Conservation (phyloP, 306 rosid species). For the Amphicarpaea edgeworthii region DNA sequence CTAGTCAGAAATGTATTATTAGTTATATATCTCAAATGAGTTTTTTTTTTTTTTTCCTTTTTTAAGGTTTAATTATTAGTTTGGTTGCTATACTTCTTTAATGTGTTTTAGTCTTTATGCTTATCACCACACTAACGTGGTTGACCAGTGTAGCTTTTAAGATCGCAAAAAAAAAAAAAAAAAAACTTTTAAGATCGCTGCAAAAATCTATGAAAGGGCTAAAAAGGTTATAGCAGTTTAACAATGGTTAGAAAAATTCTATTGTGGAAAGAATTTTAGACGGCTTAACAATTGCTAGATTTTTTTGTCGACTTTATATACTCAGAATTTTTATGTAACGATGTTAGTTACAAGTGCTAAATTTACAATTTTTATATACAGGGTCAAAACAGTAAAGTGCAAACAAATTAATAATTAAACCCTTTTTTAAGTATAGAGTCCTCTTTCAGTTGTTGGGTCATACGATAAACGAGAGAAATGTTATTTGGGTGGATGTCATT, state of each 20-base stretch:
- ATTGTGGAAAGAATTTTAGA: too few relatives aligned
- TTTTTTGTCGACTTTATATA: too few relatives aligned
- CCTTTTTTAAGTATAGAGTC: not conserved
- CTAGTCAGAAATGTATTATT: not conserved
- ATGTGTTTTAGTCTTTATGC: too few relatives aligned
- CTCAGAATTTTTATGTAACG: not conserved
- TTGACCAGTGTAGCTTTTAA: too few relatives aligned
- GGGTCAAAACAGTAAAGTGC: not conserved
- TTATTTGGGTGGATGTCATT: slow-evolving; percentile 7
- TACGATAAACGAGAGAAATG: not conserved
- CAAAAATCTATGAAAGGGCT: too few relatives aligned
- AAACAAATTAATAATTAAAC: not conserved
- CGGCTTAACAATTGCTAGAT: too few relatives aligned
- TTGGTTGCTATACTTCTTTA: not conserved
- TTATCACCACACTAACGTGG: too few relatives aligned
- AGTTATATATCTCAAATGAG: not conserved
- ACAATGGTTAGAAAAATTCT: too few relatives aligned
- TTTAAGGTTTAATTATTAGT: not conserved
- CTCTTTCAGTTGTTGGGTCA: slow-evolving; percentile 5
- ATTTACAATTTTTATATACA: not conserved
- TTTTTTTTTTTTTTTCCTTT: slow-evolving; percentile 2
- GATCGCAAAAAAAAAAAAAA: too few relatives aligned
- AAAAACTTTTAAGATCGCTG: too few relatives aligned
- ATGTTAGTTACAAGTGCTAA: not conserved
- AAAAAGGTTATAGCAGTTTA: too few relatives aligned